These are phyloP conservation scores for Zygoascus tannicola DNA, from an alignment of 805 yeast species.

Conservation along the genomic window DNA sequence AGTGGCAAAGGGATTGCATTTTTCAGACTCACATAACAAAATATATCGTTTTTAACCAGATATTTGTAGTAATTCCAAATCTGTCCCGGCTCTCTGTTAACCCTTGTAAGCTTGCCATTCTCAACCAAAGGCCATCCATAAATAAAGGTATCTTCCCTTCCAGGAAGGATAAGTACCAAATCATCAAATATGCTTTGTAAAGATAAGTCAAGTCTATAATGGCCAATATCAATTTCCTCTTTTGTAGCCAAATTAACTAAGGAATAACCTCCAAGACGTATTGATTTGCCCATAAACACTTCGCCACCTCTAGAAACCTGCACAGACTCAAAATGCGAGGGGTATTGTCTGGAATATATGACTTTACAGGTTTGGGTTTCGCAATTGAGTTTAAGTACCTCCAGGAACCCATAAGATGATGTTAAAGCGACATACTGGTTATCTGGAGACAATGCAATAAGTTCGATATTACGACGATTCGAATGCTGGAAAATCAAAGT, in stretches of 20 bases:
- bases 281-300: conserved; percentile 17
- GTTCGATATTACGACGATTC: not conserved
- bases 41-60: conserved; percentile 9
- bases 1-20: conserved; percentile 4
- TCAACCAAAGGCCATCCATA: conserved; percentile 13
- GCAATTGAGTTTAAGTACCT: not conserved
- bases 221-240: conserved; percentile 20
- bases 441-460: conserved; percentile 1
- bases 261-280: conserved; percentile 17
- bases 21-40: conserved; percentile 7
- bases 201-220: conserved; percentile 18
- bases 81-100: conserved; percentile 6
- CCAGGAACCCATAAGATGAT: conserved; percentile 2
- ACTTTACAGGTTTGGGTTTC: conserved; percentile 1
- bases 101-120: conserved; percentile 1
- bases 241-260: conserved; percentile 15
- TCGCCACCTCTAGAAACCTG: conserved; percentile 14
- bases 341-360: conserved; percentile 16
- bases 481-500: not conserved
- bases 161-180: conserved; percentile 13
- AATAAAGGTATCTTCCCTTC: conserved; percentile 15
- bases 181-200: conserved; percentile 11
- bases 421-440: conserved; percentile 3
- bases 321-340: conserved; percentile 16
- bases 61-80: conserved; percentile 14